These are phyloP conservation scores for Ocimum tenuiflorum DNA, from an alignment of 257 asterid species.

Conservation along the genomic window DNA sequence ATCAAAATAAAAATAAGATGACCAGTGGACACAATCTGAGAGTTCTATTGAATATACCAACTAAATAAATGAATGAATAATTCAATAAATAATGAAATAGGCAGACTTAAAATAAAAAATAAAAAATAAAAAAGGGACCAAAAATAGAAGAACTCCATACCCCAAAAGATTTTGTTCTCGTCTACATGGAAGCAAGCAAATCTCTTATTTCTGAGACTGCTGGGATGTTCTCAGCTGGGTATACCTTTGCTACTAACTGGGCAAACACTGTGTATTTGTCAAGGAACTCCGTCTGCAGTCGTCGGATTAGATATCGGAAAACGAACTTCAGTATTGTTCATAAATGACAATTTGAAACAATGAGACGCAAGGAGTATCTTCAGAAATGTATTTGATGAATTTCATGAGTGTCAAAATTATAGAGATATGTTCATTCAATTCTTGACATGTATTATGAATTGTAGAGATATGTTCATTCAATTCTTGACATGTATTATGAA, in stretches of 20 bases:
- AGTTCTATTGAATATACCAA: not conserved
- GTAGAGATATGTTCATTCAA: too few species aligned
- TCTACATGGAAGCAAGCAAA: constrained; percentile 74
- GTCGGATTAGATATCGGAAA: constrained; percentile 4
- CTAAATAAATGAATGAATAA: not conserved
- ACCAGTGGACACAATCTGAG: not conserved
- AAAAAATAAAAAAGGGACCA: not conserved
- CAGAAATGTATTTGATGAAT: too few species aligned
- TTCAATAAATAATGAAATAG: not conserved
- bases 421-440: too few species aligned
- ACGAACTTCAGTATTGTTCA: not conserved
- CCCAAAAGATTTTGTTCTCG: constrained; percentile 15
- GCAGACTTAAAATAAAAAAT: not conserved
- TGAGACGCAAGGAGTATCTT: too few species aligned
- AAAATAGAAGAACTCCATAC: not conserved
- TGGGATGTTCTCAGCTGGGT: constrained; percentile 79
- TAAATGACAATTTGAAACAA: not conserved
- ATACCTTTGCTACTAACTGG: constrained; percentile 68
- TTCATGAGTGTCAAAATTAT: too few species aligned
- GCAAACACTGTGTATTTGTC: constrained; percentile 83
- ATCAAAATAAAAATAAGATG: not conserved
- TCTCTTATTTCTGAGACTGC: constrained; percentile 64
- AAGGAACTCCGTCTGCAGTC: constrained; percentile 76
- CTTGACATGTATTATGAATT: too few species aligned
- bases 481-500: too few species aligned